Conservation (phyloP, 176 grass and related monocot species). For the Stipa capillata region DNA sequence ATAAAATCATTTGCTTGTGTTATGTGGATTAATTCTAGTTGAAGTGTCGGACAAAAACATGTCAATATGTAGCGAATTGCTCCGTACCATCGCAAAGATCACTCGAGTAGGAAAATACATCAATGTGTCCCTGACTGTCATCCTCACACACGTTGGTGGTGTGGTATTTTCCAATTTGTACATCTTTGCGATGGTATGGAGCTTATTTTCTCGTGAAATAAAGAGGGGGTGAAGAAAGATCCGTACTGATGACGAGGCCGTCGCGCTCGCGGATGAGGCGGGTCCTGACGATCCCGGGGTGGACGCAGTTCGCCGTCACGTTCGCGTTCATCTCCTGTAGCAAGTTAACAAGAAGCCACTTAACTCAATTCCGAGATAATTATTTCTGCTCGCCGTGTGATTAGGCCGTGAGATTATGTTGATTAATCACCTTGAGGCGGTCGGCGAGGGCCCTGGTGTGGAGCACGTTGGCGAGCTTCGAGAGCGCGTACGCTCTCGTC, state of each 20-base stretch:
- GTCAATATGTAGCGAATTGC: too few relatives aligned
- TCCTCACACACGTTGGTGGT: too few relatives aligned
- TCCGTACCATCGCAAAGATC: too few relatives aligned
- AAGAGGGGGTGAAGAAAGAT: too few relatives aligned
- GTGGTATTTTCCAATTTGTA: not conserved
- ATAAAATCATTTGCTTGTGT: not conserved
- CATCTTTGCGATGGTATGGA: too few relatives aligned
- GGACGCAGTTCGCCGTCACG: constrained; percentile 90
- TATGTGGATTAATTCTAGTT: not conserved
- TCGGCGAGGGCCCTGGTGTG: constrained; percentile 68
- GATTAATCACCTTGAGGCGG: constrained; percentile 30
- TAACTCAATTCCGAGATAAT: not conserved
- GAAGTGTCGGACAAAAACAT: too few relatives aligned
- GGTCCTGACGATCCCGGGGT: constrained; percentile 92
- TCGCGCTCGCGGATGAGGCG: constrained; percentile 89
- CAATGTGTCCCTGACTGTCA: too few relatives aligned
- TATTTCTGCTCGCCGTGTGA: not conserved
- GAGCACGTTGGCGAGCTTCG: constrained; percentile 94
- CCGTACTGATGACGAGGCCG: constrained; percentile 66
- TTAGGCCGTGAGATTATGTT: not conserved
- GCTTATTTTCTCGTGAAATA: not conserved
- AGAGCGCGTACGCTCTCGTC: constrained; percentile 80
- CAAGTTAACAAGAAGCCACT: not conserved
- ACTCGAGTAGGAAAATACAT: not conserved
- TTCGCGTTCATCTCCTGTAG: constrained; percentile 57